These are phyloP conservation scores for Saccharomycodes ludwigii DNA, from an alignment of 805 yeast species.

Conservation along the genomic window DNA sequence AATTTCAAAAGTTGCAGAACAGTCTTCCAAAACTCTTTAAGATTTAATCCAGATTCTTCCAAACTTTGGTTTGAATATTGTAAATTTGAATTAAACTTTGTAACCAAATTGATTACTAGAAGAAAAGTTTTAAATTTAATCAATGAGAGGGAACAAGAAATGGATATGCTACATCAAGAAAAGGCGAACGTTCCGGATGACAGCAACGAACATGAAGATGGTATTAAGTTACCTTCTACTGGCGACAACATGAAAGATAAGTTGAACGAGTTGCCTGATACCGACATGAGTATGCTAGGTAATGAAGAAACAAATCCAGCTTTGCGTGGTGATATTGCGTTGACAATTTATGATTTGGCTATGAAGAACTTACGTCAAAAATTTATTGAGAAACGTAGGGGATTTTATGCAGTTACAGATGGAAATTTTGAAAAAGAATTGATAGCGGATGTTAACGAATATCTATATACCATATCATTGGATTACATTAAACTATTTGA, in stretches of 20 bases:
- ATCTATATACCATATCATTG: slow-evolving; percentile 29
- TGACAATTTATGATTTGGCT: slow-evolving; percentile 58
- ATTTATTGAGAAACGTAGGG: slow-evolving; percentile 21
- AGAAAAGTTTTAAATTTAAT: slow-evolving; percentile 70
- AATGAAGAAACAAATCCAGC: slow-evolving; percentile 78
- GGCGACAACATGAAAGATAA: slow-evolving; percentile 48
- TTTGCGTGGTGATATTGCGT: slow-evolving; percentile 57
- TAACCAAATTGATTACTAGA: slow-evolving; percentile 72
- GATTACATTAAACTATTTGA: slow-evolving; percentile 50
- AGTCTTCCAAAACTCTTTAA: slow-evolving; percentile 69
- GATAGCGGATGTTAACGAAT: slow-evolving; percentile 15
- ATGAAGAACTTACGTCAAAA: slow-evolving; percentile 32
- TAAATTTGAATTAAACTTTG: slow-evolving; percentile 76
- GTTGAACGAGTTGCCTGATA: slow-evolving; percentile 70
- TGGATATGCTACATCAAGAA: slow-evolving; percentile 28
- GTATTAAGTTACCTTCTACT: slow-evolving; percentile 35
- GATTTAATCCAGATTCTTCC: slow-evolving; percentile 66
- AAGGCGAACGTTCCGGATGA: slow-evolving; percentile 21
- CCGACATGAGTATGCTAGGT: slow-evolving; percentile 76
- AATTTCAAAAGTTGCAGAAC: slow-evolving; percentile 82
- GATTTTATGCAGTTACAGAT: slow-evolving; percentile 19
- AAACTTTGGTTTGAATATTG: slow-evolving; percentile 78
- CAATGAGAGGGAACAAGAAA: slow-evolving; percentile 58
- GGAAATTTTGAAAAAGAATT: slow-evolving; percentile 24
- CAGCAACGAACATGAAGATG: slow-evolving; percentile 25